Evolutionary conservation across 2,329 filamentous ascomycete genomes (phyloP).

Genomic region (Orbilia javanica): DNA sequence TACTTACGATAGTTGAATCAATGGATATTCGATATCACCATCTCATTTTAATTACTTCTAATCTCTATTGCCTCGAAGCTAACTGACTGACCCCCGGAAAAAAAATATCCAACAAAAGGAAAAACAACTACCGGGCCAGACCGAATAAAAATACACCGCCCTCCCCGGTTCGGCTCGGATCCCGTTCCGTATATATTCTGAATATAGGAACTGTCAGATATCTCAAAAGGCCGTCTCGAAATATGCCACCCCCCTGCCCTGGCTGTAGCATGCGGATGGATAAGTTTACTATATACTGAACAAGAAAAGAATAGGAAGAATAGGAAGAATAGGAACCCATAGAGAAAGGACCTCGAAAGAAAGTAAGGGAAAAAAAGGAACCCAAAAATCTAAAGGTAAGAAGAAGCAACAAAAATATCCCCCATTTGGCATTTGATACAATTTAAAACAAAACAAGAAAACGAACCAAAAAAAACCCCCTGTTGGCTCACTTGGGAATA

Average conservation of each 20-base stretch:
- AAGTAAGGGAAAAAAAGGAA: not conserved
- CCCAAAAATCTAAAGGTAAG: conserved; percentile 17
- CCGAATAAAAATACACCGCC: conserved; percentile 35
- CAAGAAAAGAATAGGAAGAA: too few species aligned
- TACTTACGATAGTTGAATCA: not conserved
- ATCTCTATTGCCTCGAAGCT: conserved; percentile 23
- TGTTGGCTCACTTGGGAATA: not conserved
- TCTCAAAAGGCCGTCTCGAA: conserved; percentile 15
- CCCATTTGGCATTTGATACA: conserved; percentile 25
- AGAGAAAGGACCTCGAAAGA: not conserved
- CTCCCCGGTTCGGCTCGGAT: not conserved
- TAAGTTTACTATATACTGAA: conserved; percentile 5
- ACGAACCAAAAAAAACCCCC: not conserved
- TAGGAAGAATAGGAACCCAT: conserved; percentile 1
- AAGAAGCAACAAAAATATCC: conserved; percentile 29
- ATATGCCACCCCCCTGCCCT: conserved; percentile 18
- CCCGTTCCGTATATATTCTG: conserved; percentile 19
- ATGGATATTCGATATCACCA: not conserved
- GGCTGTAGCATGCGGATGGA: conserved; percentile 13
- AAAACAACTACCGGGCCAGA: conserved; percentile 3
- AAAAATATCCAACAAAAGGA: conserved; percentile 5
- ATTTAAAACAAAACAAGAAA: conserved; percentile 18
- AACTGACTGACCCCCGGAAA: too few species aligned
- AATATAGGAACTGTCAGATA: conserved; percentile 5
- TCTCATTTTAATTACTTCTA: conserved; percentile 33